Conservation (phyloP, 208 protist species). For the Crithidia bombi region DNA sequence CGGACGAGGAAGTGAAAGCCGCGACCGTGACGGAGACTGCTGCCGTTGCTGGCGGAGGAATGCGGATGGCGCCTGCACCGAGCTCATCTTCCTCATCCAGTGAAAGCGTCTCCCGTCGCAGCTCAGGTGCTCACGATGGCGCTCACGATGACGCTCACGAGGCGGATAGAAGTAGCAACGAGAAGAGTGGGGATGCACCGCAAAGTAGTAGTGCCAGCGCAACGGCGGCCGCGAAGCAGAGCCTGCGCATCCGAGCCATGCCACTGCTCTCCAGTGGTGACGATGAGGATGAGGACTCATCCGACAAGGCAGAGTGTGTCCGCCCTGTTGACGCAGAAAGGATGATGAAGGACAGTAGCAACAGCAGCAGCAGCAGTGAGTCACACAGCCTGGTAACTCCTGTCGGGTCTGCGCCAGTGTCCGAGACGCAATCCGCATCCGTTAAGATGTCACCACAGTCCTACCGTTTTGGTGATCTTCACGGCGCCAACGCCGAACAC, state of each 20-base stretch:
- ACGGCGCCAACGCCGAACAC: neutral
- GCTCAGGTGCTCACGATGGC: neutral
- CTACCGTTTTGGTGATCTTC: neutral
- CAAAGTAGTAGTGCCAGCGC: neutral
- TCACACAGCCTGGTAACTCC: no score
- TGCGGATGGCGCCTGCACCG: conserved; percentile 15
- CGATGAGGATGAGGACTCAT: neutral
- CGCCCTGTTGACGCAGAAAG: no score
- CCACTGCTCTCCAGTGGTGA: conserved; percentile 12
- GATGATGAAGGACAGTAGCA: neutral
- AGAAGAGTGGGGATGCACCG: no score
- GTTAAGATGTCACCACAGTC: neutral
- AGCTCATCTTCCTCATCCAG: conserved; percentile 15
- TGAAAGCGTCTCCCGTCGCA: neutral
- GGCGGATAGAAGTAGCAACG: neutral
- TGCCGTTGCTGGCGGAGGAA: neutral
- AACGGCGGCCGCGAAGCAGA: neutral
- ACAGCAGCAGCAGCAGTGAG: neutral
- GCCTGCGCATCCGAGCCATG: conserved; percentile 1
- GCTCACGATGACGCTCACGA: neutral
- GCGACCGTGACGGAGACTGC: neutral
- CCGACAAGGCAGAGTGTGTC: neutral
- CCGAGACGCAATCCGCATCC: neutral
- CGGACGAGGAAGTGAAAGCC: neutral
- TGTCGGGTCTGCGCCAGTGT: no score